These are phyloP conservation scores for Calonectria henricotiae DNA, from an alignment of 2,329 filamentous ascomycete species.

Conservation along the genomic window DNA sequence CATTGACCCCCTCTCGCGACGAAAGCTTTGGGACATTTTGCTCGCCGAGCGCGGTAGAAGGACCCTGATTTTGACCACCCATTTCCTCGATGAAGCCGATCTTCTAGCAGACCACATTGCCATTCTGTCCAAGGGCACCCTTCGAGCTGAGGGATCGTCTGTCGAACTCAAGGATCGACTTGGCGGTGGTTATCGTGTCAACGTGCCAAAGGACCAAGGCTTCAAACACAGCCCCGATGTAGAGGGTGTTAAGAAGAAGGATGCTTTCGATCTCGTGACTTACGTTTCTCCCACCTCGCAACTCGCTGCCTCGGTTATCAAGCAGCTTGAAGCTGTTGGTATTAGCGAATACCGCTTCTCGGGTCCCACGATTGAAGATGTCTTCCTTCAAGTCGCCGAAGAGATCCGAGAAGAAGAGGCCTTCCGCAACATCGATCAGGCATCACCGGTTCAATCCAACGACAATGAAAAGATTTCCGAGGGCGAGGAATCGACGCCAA, in stretches of 20 bases:
- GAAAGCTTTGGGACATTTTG: constrained; percentile 96
- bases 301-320: constrained; percentile 81
- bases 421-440: constrained; percentile 49
- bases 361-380: constrained; percentile 92
- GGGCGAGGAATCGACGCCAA: constrained; percentile 51
- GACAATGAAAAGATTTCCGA: constrained; percentile 47
- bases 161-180: constrained; percentile 87
- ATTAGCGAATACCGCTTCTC: constrained; percentile 88
- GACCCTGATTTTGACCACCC: constrained; percentile 91
- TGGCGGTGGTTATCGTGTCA: constrained; percentile 88
- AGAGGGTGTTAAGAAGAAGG: constrained; percentile 71
- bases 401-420: constrained; percentile 76
- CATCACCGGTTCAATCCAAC: constrained; percentile 37
- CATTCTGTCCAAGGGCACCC: constrained; percentile 86
- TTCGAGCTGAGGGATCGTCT: constrained; percentile 87
- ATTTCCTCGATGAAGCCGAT: constrained; percentile 95
- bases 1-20: constrained; percentile 86
- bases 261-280: constrained; percentile 79
- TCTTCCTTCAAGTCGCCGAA: constrained; percentile 89
- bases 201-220: constrained; percentile 75
- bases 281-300: constrained; percentile 81
- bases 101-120: constrained; percentile 90
- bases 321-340: constrained; percentile 76
- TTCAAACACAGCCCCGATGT: constrained; percentile 67
- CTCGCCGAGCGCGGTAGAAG: constrained; percentile 85